These are phyloP conservation scores for Trichopus zeylanicus DNA, from an alignment of 116 monocot genomes.

Conservation along the genomic window DNA sequence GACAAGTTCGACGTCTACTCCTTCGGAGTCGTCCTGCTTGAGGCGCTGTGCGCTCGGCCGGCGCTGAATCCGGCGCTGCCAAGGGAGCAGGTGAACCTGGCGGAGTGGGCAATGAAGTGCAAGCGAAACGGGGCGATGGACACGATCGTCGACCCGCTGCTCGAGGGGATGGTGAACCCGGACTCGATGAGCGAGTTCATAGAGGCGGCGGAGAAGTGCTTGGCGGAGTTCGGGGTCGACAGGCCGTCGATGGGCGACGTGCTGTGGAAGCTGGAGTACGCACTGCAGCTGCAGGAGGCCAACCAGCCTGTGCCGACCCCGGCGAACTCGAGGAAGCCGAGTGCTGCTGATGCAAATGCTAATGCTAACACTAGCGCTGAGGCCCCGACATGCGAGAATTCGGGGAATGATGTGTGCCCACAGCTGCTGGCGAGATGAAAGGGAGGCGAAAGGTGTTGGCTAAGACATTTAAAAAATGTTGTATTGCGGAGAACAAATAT, in stretches of 20 bases:
- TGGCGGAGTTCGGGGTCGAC: constrained; percentile 82
- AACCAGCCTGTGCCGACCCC: constrained; percentile 24
- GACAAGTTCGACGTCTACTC: constrained; percentile 86
- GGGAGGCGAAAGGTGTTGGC: too few species aligned
- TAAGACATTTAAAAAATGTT: too few species aligned
- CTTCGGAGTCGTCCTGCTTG: constrained; percentile 76
- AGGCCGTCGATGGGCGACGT: constrained; percentile 95
- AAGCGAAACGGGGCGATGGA: constrained; percentile 59
- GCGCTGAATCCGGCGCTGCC: constrained; percentile 66
- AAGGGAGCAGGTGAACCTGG: constrained; percentile 84
- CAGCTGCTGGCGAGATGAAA: background rate
- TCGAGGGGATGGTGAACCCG: constrained; percentile 38
- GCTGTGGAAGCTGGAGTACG: constrained; percentile 92
- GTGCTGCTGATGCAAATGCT: too few species aligned
- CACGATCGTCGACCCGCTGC: constrained; percentile 60
- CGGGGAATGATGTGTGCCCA: too few species aligned
- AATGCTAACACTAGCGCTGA: too few species aligned
- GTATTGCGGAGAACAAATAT: too few species aligned
- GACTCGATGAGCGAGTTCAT: constrained; percentile 68
- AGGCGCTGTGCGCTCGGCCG: constrained; percentile 75
- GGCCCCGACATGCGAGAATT: too few species aligned
- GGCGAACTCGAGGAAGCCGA: background rate
- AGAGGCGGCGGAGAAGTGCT: constrained; percentile 85
- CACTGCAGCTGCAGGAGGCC: constrained; percentile 75
- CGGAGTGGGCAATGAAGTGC: constrained; percentile 84